Evolutionary conservation across 192 early-diverging fungal species (phyloP), one percentile per base, ranked within the genome.

Genomic region (Kappamyces sp.): DNA sequence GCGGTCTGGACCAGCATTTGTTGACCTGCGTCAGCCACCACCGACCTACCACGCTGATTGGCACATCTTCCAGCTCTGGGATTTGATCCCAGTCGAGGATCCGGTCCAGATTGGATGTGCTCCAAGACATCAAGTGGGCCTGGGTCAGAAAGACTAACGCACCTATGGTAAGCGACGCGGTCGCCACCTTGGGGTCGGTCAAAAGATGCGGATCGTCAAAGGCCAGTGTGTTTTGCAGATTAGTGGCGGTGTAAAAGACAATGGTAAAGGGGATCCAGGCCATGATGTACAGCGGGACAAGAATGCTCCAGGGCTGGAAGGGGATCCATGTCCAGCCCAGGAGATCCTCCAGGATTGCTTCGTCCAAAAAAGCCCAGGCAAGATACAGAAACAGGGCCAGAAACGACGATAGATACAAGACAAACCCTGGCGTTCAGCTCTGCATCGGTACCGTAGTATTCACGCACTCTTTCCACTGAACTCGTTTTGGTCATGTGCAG

Each of bases 251-350:
- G 66, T 86, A 91, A 51, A 86, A 80, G 12, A 86, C 52, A 45
- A 83, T 80, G 14, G 85, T 84, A 54, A 89, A 91, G 12, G 81
- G 81, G 1, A 93, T 78, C 5, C 86, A 71, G 0, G 84, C 82
- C 59, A 88, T 69, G 36, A 86, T 63, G 82, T 85, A 92, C 2
- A 89, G 75, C 5, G 93, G 93, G 45, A 93, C 62, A 1, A 82
- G 86, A 38, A 91, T 66, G 5, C 88, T 86, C 91, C 90, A 92
- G 62, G 88, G 86, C 62, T 79, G 78, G 66, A 82, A 81, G 0
- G 92, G 92, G 60, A 90, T 91, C 64, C 93, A 95, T 2, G 87
- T 88, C 22, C 22, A 22, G 40, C 91, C 86, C 0, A 87, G 86
- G 33, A 88, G 53, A 0, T 73, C 77, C 29, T 79, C 70, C 11